These are phyloP conservation scores for Claviceps sp. DNA, from an alignment of 2,329 filamentous ascomycete species.

Conservation along the genomic window DNA sequence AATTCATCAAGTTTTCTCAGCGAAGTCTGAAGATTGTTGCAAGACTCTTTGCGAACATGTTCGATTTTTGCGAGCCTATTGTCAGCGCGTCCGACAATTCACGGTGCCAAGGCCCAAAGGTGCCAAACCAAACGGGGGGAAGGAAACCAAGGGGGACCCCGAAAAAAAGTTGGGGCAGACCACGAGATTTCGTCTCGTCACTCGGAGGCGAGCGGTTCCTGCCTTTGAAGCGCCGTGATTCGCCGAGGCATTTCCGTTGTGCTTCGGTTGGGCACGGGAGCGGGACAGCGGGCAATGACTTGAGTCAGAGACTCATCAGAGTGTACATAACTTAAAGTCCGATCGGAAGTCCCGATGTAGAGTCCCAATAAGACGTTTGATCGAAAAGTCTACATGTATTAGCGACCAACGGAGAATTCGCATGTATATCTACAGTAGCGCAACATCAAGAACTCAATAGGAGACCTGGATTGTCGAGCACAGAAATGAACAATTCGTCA, in stretches of 20 bases:
- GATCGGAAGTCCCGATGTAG: too few relatives aligned
- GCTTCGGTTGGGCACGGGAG: conserved; percentile 5
- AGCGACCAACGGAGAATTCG: too few relatives aligned
- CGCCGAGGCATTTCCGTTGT: conserved; percentile 7
- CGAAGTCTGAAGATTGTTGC: conserved; percentile 2
- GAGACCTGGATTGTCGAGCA: too few relatives aligned
- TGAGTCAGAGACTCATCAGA: too few relatives aligned
- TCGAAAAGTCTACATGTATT: too few relatives aligned
- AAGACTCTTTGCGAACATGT: conserved; percentile 5
- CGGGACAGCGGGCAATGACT: background rate
- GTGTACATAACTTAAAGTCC: background rate
- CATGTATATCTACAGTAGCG: too few relatives aligned
- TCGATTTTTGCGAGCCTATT: background rate
- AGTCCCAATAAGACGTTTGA: too few relatives aligned
- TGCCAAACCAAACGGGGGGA: background rate
- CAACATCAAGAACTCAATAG: too few relatives aligned
- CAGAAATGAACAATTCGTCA: too few relatives aligned
- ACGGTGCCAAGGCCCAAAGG: background rate
- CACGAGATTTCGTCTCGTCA: conserved; percentile 6
- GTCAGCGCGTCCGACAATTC: background rate
- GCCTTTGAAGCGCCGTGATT: conserved; percentile 9
- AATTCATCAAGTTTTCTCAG: conserved; percentile 6
- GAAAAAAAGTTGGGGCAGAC: conserved; percentile 4
- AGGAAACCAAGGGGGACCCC: background rate
- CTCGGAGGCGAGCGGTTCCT: conserved; percentile 2